Base-by-base conservation (phyloP, 768 basidiomycete genomes). In the Amanita pseudoporphyria region DNA sequence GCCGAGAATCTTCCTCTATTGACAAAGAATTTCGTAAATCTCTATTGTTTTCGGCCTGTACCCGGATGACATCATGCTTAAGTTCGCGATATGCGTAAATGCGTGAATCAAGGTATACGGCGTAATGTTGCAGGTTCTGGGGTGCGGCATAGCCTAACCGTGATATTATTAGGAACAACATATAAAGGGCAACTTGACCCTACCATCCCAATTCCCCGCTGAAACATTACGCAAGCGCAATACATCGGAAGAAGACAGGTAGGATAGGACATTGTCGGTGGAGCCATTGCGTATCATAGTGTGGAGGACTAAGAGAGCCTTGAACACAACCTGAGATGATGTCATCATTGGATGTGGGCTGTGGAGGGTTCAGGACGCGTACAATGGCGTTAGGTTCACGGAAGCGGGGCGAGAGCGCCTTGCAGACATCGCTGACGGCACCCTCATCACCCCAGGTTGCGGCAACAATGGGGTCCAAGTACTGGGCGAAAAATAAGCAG, bases 371-470 rank as follows among this genome's bases (percentile, higher is more conserved):
- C 42, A 69, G 14, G 24, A 28, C 24, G 38, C 87, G 61, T 59
- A 95, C 92, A 42, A 94, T 80, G 13, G 82, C 80, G 65, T 97
- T 97, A 28, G 94, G 88, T 63, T 99, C 96, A 19, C 87, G 77
- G 53, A 99, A 77, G 38, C 90, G 77, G 14, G 86, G 81, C 2
- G 84, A 72, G 33, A 99, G 75, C 9, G 93, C 86, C 62, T 84
- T 87, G 71, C 90, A 90, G 56, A 98, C 89, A 64, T 98, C 95
- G 57, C 86, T 82, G 6, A 98, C 76, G 38, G 91, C 81, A 22
- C 94, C 93, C 59, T 97, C 95, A 52, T 95, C 88, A 14, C 86
- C 84, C 81, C 90, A 97, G n/a, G 95, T 97, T 26, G 92, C 91
- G 47, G 91, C 85, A 56, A 99, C 85, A 64, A 99, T 92, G 19